Base-by-base conservation (phyloP, 352 stramenopile genomes). In the Phytophthora sojae region DNA sequence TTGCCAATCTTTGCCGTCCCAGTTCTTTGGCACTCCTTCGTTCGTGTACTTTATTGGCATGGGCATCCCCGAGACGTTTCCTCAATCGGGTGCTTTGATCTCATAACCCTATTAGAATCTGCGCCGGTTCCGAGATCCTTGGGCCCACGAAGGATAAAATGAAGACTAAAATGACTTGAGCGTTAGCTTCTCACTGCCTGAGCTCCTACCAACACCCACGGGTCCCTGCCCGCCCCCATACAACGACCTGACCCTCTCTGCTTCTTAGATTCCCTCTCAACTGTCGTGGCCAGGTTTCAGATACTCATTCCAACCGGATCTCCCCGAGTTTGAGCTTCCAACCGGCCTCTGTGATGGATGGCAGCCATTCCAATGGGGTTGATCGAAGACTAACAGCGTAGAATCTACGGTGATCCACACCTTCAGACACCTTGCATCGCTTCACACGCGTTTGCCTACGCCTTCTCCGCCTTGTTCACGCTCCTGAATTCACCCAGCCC, bases 1-100 rank as follows among this genome's bases (percentile, higher is more conserved):
- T 12, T 63, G 30, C 44, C 62, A 69, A 44, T 63, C 44, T 3
- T 64, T 63, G 14, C 54, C 44, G 14, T 69, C 8, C 29, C 62
- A 69, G 30, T 69, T 69, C 45, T 63, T 69, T 1, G 44, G 45
- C 8, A 63, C 21, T 12, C 30, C 45, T 45, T 64, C 52, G 6
- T 25, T 42, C 1, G 37, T 61, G 30, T 50, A 68, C 44, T 69
- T 63, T 30, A 69, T 50, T 14, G 37, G 39, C 19, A 49, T 53
- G 8, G 25, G 1, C 39, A 51, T 49, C 37, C 56, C 53, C 14
- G 29, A 4, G 35, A 58, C 30, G 7, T 50, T 49, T 21, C 19
- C n/a, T 26, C 6, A 44, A 5, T 44, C 2, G 8, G 8, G 35
- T 44, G 2, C 1, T 53, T 59, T 37, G 60, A 49, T 21, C 35